Percentiles rank a stretch among this genome's conserved stretches.
These are phyloP conservation scores for Aspergillus candidus DNA, from an alignment of 2,329 filamentous ascomycete species.

Conservation along the genomic window DNA sequence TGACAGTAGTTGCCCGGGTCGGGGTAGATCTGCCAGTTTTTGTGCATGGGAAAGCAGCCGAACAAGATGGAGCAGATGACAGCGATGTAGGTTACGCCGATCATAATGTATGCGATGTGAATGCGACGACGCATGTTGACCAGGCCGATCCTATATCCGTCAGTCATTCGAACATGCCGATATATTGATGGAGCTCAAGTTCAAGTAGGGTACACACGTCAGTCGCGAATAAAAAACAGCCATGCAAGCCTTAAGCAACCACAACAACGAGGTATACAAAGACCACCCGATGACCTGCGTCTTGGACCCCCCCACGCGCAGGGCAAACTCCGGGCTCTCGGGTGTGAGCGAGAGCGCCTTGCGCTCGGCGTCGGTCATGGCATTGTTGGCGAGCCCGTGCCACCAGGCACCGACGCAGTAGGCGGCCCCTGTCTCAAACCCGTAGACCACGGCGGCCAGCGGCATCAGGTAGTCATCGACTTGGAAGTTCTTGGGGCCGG, in stretches of 20 bases:
- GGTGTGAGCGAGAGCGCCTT: conserved; percentile 39
- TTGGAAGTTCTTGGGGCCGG: conserved; percentile 48
- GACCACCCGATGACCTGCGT: conserved; percentile 51
- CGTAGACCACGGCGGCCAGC: conserved; percentile 48
- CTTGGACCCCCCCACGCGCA: conserved; percentile 50
- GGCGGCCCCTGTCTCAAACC: conserved; percentile 45
- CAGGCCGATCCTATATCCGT: conserved; percentile 30
- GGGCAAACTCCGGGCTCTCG: conserved; percentile 37
- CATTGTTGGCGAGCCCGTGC: conserved; percentile 51
- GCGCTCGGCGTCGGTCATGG: conserved; percentile 50
- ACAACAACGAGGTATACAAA: conserved; percentile 48
- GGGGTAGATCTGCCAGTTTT: conserved; percentile 56
- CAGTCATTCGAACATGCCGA: background rate
- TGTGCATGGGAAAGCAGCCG: conserved; percentile 48
- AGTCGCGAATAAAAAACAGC: conserved; percentile 53
- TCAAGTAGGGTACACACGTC: conserved; percentile 33
- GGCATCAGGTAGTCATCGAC: conserved; percentile 56
- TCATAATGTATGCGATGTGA: conserved; percentile 46
- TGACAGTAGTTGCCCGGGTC: conserved; percentile 50
- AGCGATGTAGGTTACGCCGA: conserved; percentile 46
- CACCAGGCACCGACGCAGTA: conserved; percentile 47
- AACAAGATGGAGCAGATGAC: conserved; percentile 48
- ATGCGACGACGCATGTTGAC: conserved; percentile 42
- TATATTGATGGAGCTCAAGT: no score
- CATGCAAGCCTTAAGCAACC: conserved; percentile 51